Evolutionary conservation across 1,284 basidiomycete genomes (phyloP).

Genomic region (Kwoniella shivajii): DNA sequence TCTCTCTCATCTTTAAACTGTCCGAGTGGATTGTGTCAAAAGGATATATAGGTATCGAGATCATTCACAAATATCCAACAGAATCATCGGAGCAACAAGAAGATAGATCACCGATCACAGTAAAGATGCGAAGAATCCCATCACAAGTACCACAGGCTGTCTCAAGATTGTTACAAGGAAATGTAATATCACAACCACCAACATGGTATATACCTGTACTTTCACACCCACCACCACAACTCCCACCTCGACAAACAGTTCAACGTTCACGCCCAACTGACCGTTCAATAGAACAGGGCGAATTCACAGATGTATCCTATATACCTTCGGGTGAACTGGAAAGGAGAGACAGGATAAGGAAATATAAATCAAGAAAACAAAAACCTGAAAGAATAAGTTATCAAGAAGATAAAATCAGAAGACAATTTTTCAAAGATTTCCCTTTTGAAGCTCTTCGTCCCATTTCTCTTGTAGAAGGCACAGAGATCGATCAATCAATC

Average conservation of each 20-base stretch:
- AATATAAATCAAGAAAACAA: conserved; percentile 59
- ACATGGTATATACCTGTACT: conserved; percentile 85
- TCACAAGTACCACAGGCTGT: conserved; percentile 86
- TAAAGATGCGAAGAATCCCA: conserved; percentile 75
- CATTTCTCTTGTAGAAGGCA: conserved; percentile 70
- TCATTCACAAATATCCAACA: neutral
- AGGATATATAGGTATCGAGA: neutral
- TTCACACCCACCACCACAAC: conserved; percentile 80
- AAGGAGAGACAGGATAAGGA: conserved; percentile 40
- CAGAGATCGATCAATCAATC: conserved; percentile 56
- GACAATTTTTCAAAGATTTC: conserved; percentile 93
- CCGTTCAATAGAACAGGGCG: conserved; percentile 16
- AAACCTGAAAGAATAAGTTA: conserved; percentile 71
- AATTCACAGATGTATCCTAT: conserved; percentile 13
- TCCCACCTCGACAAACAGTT: conserved; percentile 73
- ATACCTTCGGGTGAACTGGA: conserved; percentile 10
- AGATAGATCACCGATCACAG: neutral
- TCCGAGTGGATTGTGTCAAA: neutral
- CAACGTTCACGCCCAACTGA: conserved; percentile 54
- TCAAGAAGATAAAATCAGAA: conserved; percentile 79
- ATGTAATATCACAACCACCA: conserved; percentile 70
- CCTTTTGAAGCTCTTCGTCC: conserved; percentile 93
- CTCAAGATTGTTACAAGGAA: conserved; percentile 74
- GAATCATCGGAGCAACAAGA: neutral
- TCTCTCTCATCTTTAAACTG: conserved; percentile 14